A percentile compares a stretch with the other conserved stretches of the same genome.
phyloP scores from a whole-genome alignment of 192 early-diverging fungal genomes.

The Backusella westeae region DNA sequence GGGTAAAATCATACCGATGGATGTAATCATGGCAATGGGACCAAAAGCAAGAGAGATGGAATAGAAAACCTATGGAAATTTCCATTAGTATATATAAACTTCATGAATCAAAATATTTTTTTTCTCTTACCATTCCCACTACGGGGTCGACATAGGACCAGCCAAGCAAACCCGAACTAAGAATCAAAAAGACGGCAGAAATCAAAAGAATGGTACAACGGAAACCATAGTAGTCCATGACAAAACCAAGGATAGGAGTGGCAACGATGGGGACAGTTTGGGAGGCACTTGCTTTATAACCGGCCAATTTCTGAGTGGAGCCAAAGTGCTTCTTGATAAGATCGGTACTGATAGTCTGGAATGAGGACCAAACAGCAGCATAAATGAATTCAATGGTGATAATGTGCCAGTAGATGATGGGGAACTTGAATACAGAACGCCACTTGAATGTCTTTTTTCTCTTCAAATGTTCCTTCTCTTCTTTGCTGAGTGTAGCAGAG shows the following conservation, averaged over 20 bases:
- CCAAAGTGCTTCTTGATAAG: slow-evolving; percentile 43
- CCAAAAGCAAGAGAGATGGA: slow-evolving; percentile 59
- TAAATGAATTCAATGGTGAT: slow-evolving; percentile 56
- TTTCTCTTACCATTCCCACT: slow-evolving; percentile 37
- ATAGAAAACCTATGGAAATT: slow-evolving; percentile 36
- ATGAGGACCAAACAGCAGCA: slow-evolving; percentile 46
- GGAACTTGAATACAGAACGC: slow-evolving; percentile 53
- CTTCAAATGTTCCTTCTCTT: slow-evolving; percentile 30
- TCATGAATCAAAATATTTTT: no score
- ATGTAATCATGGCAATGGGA: slow-evolving; percentile 56
- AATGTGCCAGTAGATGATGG: slow-evolving; percentile 58
- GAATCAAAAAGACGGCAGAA: slow-evolving; percentile 31
- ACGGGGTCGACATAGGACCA: slow-evolving; percentile 53
- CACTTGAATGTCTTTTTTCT: slow-evolving; percentile 55
- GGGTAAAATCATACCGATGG: slow-evolving; percentile 55
- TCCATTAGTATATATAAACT: no score
- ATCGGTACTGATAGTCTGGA: slow-evolving; percentile 38
- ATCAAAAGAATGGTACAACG: slow-evolving; percentile 40
- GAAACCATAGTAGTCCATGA: slow-evolving; percentile 55
- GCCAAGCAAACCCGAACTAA: slow-evolving; percentile 43
- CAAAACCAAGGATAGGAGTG: slow-evolving; percentile 49
- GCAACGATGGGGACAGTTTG: slow-evolving; percentile 56
- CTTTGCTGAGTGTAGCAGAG: slow-evolving; percentile 9
- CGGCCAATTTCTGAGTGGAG: slow-evolving; percentile 22
- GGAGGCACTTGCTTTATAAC: slow-evolving; percentile 41